These are phyloP conservation scores for Alternaria sp. DNA, from an alignment of 2,329 filamentous ascomycete genomes.

Conservation along the genomic window DNA sequence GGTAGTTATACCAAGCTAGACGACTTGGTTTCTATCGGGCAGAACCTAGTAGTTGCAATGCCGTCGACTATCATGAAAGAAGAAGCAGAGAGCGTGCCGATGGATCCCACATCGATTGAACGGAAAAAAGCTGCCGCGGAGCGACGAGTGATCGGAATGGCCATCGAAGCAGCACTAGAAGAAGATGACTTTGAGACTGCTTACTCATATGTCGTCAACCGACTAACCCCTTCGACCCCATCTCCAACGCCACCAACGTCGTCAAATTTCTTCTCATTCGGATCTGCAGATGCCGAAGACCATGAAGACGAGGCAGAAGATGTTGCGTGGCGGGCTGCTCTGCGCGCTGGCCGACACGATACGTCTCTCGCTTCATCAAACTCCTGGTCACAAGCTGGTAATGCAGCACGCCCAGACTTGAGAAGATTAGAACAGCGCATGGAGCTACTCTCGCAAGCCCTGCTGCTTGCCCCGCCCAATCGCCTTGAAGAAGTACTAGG, in stretches of 20 bases:
- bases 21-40: conserved; percentile 74
- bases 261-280: conserved; percentile 36
- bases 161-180: conserved; percentile 76
- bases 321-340: conserved; percentile 80
- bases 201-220: conserved; percentile 81
- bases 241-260: conserved; percentile 34
- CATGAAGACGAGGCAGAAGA: conserved; percentile 60
- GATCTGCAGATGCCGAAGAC: conserved; percentile 30
- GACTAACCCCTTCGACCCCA: conserved; percentile 59
- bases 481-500: conserved; percentile 78
- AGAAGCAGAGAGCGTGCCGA: conserved; percentile 59
- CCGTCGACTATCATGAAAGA: conserved; percentile 45
- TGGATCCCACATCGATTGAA: conserved; percentile 33
- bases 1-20: conserved; percentile 78
- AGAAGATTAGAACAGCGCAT: conserved; percentile 81
- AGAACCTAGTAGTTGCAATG: conserved; percentile 64
- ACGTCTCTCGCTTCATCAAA: conserved; percentile 40
- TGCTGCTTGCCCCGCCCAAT: conserved; percentile 74
- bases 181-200: conserved; percentile 87
- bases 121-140: conserved; percentile 59
- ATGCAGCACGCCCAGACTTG: conserved; percentile 62
- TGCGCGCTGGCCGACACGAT: conserved; percentile 79
- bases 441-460: conserved; percentile 77
- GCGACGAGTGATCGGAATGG: conserved; percentile 78
- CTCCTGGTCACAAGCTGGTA: conserved; percentile 52